Evolutionary conservation across 1,284 basidiomycete genomes (phyloP).

Genomic region (Ustilago esculenta): DNA sequence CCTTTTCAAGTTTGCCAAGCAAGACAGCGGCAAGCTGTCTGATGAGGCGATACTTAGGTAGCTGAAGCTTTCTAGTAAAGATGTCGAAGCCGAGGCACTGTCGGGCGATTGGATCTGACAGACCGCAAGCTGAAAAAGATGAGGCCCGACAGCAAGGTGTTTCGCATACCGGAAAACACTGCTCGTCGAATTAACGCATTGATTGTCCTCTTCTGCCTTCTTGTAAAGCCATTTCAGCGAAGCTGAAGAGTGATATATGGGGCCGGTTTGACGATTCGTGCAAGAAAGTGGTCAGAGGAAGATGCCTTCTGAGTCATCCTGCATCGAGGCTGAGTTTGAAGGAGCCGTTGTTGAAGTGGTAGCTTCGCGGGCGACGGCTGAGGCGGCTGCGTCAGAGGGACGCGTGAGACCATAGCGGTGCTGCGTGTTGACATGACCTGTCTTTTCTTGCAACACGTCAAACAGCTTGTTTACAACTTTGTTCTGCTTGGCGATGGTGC

Average conservation of each 20-base stretch:
- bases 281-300: slow-evolving; percentile 34
- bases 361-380: no score
- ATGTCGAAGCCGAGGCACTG: slow-evolving; percentile 34
- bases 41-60: slow-evolving; percentile 44
- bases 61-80: slow-evolving; percentile 31
- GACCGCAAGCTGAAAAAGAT: no score
- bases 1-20: slow-evolving; percentile 23
- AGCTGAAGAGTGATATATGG: no score
- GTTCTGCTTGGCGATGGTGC: slow-evolving; percentile 39
- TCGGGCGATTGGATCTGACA: slow-evolving; percentile 51
- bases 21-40: slow-evolving; percentile 26
- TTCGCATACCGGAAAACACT: no score
- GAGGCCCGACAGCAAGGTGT: no score
- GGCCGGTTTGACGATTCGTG: no score
- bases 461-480: slow-evolving; percentile 32
- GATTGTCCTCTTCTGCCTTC: no score
- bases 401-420: slow-evolving; percentile 30
- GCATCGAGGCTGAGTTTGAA: slow-evolving; percentile 19
- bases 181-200: no score
- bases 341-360: background rate
- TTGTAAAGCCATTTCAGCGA: no score
- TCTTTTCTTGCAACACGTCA: slow-evolving; percentile 32
- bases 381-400: slow-evolving; percentile 1
- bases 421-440: slow-evolving; percentile 10
- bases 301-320: slow-evolving; percentile 35